A percentile compares a stretch with the other conserved stretches of the same genome.
Evolutionary conservation across 2,329 filamentous ascomycete species (phyloP).

Genomic region (Coniochaeta sp.): DNA sequence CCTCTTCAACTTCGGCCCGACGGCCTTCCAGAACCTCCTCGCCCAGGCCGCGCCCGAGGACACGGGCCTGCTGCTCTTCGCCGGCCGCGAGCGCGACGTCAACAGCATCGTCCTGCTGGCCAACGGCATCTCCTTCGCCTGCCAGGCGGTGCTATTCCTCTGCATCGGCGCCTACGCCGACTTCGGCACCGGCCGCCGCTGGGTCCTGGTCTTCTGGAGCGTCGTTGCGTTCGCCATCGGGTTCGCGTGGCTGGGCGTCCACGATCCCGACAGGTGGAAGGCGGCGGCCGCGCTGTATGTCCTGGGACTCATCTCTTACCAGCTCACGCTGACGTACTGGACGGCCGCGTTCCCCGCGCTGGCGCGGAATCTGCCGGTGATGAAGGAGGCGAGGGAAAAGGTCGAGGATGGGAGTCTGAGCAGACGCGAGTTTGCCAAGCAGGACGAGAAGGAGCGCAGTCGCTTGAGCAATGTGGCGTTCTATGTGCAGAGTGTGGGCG

Average conservation of each 20-base stretch:
- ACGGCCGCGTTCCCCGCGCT: constrained; percentile 46
- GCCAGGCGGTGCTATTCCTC: constrained; percentile 52
- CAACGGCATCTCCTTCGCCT: constrained; percentile 62
- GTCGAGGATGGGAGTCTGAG: constrained; percentile 37
- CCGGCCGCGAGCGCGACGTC: constrained; percentile 48
- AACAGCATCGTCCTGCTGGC: constrained; percentile 58
- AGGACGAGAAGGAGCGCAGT: constrained; percentile 56
- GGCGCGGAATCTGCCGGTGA: constrained; percentile 25
- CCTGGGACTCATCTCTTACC: constrained; percentile 58
- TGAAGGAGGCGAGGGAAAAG: constrained; percentile 22
- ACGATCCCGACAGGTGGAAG: constrained; percentile 51
- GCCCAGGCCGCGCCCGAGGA: constrained; percentile 51
- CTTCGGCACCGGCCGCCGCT: constrained; percentile 57
- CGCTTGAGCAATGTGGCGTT: constrained; percentile 57
- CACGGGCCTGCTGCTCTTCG: constrained; percentile 43
- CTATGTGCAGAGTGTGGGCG: constrained; percentile 53
- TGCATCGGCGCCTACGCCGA: constrained; percentile 48
- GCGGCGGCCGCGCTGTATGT: constrained; percentile 56
- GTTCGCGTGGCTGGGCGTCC: constrained; percentile 61
- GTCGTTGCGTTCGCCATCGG: constrained; percentile 54
- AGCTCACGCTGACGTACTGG: constrained; percentile 62
- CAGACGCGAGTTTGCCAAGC: constrained; percentile 51
- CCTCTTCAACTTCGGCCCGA: constrained; percentile 57
- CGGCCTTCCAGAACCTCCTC: constrained; percentile 57
- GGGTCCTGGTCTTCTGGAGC: constrained; percentile 54